phyloP scores from a whole-genome alignment of 176 grass and related monocot genomes.

The Puccinellia tenuiflora region DNA sequence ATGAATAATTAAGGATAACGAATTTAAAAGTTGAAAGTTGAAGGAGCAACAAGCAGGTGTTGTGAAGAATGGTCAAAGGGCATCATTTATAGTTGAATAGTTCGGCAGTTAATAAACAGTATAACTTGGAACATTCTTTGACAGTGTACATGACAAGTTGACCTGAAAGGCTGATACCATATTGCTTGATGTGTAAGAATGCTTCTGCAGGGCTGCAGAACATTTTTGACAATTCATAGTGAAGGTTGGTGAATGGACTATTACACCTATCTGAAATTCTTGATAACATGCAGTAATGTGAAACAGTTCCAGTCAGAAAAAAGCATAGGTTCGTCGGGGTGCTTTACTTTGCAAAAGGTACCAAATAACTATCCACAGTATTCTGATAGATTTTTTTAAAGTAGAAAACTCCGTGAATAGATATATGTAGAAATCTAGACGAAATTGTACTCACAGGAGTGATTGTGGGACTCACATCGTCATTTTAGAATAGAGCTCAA shows the following conservation, averaged over 20 bases:
- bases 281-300: conserved; percentile 8
- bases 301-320: background rate
- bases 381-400: too few species aligned
- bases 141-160: background rate
- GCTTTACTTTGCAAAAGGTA: background rate
- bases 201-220: background rate
- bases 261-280: background rate
- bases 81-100: conserved; percentile 12
- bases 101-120: conserved; percentile 4
- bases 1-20: background rate
- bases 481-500: background rate
- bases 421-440: background rate
- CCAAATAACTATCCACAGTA: background rate
- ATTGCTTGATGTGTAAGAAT: conserved; percentile 22
- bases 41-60: background rate
- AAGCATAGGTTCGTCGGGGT: background rate
- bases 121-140: background rate
- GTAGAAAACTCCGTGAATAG: background rate
- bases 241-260: background rate
- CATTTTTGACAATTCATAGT: background rate
- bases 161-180: conserved; percentile 2
- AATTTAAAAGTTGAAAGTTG: conserved; percentile 12
- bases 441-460: background rate
- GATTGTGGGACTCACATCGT: background rate
- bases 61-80: conserved; percentile 13